Evolutionary conservation across 495 filamentous ascomycete species (phyloP).

Genomic region (Penicillium daleae): DNA sequence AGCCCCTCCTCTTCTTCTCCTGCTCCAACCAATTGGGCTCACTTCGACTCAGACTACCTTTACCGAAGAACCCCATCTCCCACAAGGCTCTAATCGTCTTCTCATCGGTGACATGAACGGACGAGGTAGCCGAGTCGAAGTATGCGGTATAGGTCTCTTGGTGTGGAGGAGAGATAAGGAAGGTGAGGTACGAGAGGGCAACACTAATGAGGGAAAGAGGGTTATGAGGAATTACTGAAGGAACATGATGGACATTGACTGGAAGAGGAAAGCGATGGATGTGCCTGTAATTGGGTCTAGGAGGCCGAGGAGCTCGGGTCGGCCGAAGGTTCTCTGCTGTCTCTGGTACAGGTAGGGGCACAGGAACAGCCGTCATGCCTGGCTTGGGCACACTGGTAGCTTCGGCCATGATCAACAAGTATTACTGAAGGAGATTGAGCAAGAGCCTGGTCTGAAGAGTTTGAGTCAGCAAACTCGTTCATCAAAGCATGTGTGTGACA

Average conservation of each 20-base stretch:
- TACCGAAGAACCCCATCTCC: slow-evolving; percentile 96
- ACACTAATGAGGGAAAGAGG: slow-evolving; percentile 84
- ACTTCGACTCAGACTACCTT: slow-evolving; percentile 87
- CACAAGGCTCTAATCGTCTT: slow-evolving; percentile 78
- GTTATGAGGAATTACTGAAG: slow-evolving; percentile 87
- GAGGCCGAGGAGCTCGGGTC: slow-evolving; percentile 40
- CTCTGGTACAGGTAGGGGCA: not conserved
- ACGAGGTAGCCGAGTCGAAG: slow-evolving; percentile 78
- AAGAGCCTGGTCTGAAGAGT: slow-evolving; percentile 17
- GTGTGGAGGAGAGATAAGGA: slow-evolving; percentile 66
- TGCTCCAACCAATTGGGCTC: slow-evolving; percentile 91
- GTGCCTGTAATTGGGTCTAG: slow-evolving; percentile 66
- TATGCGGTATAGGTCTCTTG: slow-evolving; percentile 75
- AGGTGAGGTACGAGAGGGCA: slow-evolving; percentile 72
- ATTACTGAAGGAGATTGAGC: slow-evolving; percentile 21
- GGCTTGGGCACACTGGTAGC: not conserved
- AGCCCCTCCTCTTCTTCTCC: slow-evolving; percentile 71
- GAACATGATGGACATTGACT: slow-evolving; percentile 77
- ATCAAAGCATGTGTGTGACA: slow-evolving; percentile 9
- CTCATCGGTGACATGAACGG: slow-evolving; percentile 81
- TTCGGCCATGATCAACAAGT: slow-evolving; percentile 22
- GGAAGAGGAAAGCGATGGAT: slow-evolving; percentile 83
- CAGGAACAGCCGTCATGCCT: not conserved
- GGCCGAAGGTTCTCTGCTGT: slow-evolving; percentile 21
- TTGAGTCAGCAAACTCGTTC: slow-evolving; percentile 32